Evolutionary conservation across 225 moss, liverwort and hornwort species (phyloP), one percentile per base, ranked within the genome.

Genomic region (Pseudisothecium myosuroides): DNA sequence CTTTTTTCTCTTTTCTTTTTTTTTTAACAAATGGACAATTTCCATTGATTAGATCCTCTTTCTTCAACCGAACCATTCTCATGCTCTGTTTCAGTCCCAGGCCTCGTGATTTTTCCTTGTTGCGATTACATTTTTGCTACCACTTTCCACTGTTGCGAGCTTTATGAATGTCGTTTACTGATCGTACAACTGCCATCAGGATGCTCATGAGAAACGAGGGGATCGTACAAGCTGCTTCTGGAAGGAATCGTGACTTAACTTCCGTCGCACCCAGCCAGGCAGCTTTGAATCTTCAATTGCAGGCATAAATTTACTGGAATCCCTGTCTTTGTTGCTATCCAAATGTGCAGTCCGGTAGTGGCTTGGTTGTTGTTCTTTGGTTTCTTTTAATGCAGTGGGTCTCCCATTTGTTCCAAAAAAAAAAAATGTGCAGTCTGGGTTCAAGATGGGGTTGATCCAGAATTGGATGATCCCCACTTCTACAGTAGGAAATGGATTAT

Each of bases 391-490:
- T n/a, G n/a, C n/a, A n/a, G n/a, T n/a, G n/a, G n/a, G n/a, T n/a
- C n/a, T n/a, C n/a, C n/a, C n/a, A n/a, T n/a, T n/a, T n/a, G n/a
- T n/a, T n/a, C n/a, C n/a, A n/a, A n/a, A n/a, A n/a, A n/a, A n/a
- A n/a, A n/a, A n/a, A n/a, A 65, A 37, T 55, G 82, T 34, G 34
- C 21, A 50, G 32, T 17, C 0, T 8, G 21, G 49, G 50, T 32
- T 12, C 6, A 4, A 50, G 50, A 50, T 21, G 34, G 50, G 21
- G 34, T 52, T 52, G 52, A 76, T 52, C 52, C 22, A 21, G 20
- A 76, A 50, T 2, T 0, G 0, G 34, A 76, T 12, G 17, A 50
- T 32, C 34, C 21, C 0, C 3, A 54, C 52, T 52, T 36, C 52
- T 23, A 36, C 1, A 47, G 12, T 20, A 18, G 18, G 49, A 50